These are phyloP conservation scores for Leccinum subrobustum DNA, from an alignment of 1,284 basidiomycete genomes.

Conservation along the genomic window DNA sequence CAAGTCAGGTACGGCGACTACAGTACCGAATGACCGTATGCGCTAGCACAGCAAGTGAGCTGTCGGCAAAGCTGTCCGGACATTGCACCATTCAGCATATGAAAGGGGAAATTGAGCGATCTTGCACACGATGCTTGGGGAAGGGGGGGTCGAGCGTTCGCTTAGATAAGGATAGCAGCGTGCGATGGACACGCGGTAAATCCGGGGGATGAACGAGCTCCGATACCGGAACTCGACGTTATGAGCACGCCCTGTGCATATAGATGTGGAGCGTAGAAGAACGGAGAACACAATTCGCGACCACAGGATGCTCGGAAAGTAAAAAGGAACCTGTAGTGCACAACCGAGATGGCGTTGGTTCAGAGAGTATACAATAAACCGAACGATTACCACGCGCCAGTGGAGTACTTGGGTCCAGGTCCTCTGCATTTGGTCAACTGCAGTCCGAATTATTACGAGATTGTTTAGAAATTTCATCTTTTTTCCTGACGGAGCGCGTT, in stretches of 20 bases:
- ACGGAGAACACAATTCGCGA: conserved; percentile 4
- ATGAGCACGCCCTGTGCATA: background rate
- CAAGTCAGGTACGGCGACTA: conserved; percentile 25
- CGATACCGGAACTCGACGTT: conserved; percentile 26
- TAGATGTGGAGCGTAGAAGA: conserved; percentile 1
- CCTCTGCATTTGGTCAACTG: conserved; percentile 13
- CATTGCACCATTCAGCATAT: background rate
- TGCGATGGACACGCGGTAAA: conserved; percentile 9
- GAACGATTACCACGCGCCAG: conserved; percentile 26
- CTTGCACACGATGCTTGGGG: background rate
- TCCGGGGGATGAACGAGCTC: conserved; percentile 22
- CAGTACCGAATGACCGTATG: conserved; percentile 10
- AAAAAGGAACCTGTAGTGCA: conserved; percentile 2
- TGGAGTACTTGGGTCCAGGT: conserved; percentile 32
- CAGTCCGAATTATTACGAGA: conserved; percentile 24
- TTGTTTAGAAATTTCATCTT: background rate
- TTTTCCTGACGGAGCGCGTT: conserved; percentile 5
- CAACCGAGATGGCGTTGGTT: background rate
- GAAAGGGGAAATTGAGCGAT: background rate
- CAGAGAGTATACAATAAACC: conserved; percentile 14
- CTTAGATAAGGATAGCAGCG: conserved; percentile 28
- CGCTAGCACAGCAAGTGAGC: background rate
- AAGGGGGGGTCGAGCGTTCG: conserved; percentile 13
- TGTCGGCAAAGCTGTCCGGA: conserved; percentile 2
- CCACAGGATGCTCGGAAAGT: conserved; percentile 21